Conservation (phyloP, 176 grass and related monocot genomes). For the Stipa capillata region DNA sequence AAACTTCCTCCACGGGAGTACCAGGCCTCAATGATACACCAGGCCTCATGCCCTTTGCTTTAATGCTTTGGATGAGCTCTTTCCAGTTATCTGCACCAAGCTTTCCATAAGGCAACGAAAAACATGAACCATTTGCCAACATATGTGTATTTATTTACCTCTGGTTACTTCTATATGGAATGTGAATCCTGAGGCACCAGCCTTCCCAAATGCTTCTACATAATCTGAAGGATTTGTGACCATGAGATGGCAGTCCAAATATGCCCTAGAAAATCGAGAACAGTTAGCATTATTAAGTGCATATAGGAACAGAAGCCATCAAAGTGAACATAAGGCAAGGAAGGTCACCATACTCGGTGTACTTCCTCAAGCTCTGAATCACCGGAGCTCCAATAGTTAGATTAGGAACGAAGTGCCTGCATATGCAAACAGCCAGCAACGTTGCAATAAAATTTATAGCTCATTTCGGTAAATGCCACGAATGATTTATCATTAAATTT, state of each 20-base stretch:
- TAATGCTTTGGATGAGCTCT: constrained; percentile 73
- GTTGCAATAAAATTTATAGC: not conserved
- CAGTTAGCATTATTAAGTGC: not conserved
- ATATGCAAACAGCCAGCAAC: constrained; percentile 1
- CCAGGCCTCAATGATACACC: constrained; percentile 92
- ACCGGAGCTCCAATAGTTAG: constrained; percentile 87
- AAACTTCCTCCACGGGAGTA: constrained; percentile 85
- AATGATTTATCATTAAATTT: not conserved
- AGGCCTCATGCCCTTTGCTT: constrained; percentile 71
- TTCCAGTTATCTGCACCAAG: constrained; percentile 74
- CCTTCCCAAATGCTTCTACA: constrained; percentile 71
- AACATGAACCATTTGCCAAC: not conserved
- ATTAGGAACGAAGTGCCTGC: constrained; percentile 95
- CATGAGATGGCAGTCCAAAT: constrained; percentile 99
- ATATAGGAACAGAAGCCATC: not conserved
- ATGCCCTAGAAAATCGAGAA: constrained; percentile 57
- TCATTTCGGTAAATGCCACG: not conserved
- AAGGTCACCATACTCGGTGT: constrained; percentile 61
- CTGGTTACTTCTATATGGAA: constrained; percentile 92
- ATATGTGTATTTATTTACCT: constrained; percentile 43
- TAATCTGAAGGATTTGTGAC: constrained; percentile 94
- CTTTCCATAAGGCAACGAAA: constrained; percentile 1
- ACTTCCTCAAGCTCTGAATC: constrained; percentile 86
- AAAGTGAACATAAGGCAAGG: not conserved
- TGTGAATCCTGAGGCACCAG: constrained; percentile 95